Conservation (phyloP, 2,329 filamentous ascomycete species). For the Ophiocordyceps unilateralis region DNA sequence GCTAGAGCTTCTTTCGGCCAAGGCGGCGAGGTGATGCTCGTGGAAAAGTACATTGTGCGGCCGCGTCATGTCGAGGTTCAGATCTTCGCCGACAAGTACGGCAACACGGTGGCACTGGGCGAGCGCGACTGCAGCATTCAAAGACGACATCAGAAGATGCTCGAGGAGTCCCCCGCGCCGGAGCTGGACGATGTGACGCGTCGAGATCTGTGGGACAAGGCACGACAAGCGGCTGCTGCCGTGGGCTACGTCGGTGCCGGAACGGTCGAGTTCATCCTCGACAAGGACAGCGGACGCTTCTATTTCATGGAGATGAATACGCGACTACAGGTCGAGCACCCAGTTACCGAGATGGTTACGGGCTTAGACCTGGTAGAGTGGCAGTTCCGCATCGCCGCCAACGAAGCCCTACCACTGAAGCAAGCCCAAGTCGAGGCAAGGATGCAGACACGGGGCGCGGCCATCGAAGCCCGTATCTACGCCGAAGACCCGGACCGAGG, state of each 20-base stretch:
- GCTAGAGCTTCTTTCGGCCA: slow-evolving; percentile 69
- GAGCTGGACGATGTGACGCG: slow-evolving; percentile 39
- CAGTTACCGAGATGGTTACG: slow-evolving; percentile 61
- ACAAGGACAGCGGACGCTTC: slow-evolving; percentile 65
- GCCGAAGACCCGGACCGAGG: slow-evolving; percentile 84
- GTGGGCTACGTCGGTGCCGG: slow-evolving; percentile 81
- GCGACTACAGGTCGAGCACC: slow-evolving; percentile 88
- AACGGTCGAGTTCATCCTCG: slow-evolving; percentile 81
- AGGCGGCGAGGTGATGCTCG: slow-evolving; percentile 61
- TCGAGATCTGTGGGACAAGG: slow-evolving; percentile 47
- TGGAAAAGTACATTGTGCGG: slow-evolving; percentile 66
- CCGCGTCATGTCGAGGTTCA: slow-evolving; percentile 82
- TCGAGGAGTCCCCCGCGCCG: slow-evolving; percentile 77
- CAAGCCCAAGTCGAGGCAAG: slow-evolving; percentile 51
- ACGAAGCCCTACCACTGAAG: slow-evolving; percentile 37
- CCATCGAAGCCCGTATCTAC: slow-evolving; percentile 92
- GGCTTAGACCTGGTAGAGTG: slow-evolving; percentile 72
- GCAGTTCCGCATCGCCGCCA: slow-evolving; percentile 66
- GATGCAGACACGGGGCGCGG: slow-evolving; percentile 64
- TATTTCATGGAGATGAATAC: slow-evolving; percentile 79
- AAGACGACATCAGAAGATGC: slow-evolving; percentile 73
- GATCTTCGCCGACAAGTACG: slow-evolving; percentile 69
- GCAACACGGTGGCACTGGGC: slow-evolving; percentile 66
- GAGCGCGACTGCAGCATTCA: slow-evolving; percentile 84
- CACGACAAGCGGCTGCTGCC: slow-evolving; percentile 49